A percentile compares a stretch with the other conserved stretches of the same genome.
These are phyloP conservation scores for Coprinopsis sp. DNA, from an alignment of 768 basidiomycete genomes.

Conservation along the genomic window DNA sequence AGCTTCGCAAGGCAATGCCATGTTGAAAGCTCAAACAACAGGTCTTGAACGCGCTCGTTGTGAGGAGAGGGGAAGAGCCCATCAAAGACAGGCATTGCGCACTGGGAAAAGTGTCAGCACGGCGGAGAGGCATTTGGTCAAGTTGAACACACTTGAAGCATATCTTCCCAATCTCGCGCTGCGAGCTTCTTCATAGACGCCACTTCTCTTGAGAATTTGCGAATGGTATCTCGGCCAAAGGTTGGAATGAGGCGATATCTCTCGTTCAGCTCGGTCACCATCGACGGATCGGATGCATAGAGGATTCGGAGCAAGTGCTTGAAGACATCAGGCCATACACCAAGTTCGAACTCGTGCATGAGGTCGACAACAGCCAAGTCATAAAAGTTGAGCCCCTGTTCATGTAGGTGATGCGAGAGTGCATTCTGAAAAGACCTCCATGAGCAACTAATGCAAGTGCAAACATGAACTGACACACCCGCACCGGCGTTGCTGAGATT, in stretches of 20 bases:
- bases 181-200: conserved; percentile 23
- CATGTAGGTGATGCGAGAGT: too few species aligned
- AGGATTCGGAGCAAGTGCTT: conserved; percentile 31
- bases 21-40: neutral
- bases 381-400: too few species aligned
- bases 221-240: conserved; percentile 20
- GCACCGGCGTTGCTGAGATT: too few species aligned
- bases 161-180: conserved; percentile 29
- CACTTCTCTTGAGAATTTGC: conserved; percentile 20
- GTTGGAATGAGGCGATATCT: conserved; percentile 13
- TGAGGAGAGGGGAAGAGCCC: neutral
- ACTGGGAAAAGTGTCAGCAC: conserved; percentile 2
- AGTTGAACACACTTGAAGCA: conserved; percentile 23
- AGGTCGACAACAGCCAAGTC: conserved; percentile 29
- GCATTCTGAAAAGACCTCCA: too few species aligned
- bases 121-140: neutral
- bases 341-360: conserved; percentile 35
- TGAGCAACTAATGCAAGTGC: too few species aligned
- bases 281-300: conserved; percentile 13
- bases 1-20: conserved; percentile 12
- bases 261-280: conserved; percentile 18
- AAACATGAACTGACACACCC: too few species aligned
- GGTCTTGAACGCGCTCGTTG: neutral
- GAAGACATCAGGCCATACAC: conserved; percentile 31
- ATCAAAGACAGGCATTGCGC: conserved; percentile 9